Base-by-base conservation (phyloP, 192 early-diverging fungal genomes). In the Phycomyces nitens region DNA sequence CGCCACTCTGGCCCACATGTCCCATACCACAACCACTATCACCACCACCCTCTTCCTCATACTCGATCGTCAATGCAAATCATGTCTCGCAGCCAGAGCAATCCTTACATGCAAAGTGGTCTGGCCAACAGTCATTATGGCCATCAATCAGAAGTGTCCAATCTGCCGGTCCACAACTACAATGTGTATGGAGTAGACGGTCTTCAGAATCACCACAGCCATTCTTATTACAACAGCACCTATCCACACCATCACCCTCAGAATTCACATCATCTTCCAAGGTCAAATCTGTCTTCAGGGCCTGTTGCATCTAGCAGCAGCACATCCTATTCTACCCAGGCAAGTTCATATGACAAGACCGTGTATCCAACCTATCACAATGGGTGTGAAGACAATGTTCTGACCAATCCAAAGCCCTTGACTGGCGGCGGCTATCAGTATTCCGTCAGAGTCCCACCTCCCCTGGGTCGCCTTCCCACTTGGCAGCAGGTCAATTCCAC, bases 21-120 rank as follows among this genome's bases (percentile, higher is more conserved):
- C 20, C 24, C 22, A 22, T 27, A 62, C 11, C 34, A 54, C 15
- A 27, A 63, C 10, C 40, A 58, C 27, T 58, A 42, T 42, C 34
- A 58, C 20, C 14, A 20, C 16, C 29, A 58, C 1, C 26, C 29
- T 3, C 44, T 47, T 11, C 18, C 44, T 3, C 12, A 47, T 11
- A 3, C 44, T n/a, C 44, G 44, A 2, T 47, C 44, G 12, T 47
- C 44, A n/a, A 47, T 47, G 44, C 12, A 47, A 11, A 47, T n/a
- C 44, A 47, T 47, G 44, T 47, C 44, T 2, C 12, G 44, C 3
- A 47, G 44, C 12, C 44, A 47, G 3, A 47, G 44, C 12, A 47
- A 47, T 18, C 44, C 44, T 3, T 47, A 47, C 44, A n/a, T 47
- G 44, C 44, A 47, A 11, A 47, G 44, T 47, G 44, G 44, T 2